These are phyloP conservation scores for Rhodomyrtus tomentosa DNA, from an alignment of 345 rosid species.

Conservation along the genomic window DNA sequence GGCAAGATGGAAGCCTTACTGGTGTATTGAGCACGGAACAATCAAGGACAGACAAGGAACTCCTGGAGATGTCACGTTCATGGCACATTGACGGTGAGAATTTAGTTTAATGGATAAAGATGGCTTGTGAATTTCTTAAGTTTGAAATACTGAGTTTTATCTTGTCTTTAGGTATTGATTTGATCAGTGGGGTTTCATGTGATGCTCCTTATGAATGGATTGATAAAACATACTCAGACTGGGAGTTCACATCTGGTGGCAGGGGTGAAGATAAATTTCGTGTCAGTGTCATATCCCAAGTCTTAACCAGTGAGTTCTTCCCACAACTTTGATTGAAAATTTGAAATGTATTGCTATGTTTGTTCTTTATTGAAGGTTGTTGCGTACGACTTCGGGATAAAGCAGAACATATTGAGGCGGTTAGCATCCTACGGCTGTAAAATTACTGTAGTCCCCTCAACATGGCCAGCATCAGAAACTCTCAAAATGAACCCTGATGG, in stretches of 20 bases:
- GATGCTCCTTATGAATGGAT: conserved; percentile 76
- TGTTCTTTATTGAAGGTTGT: conserved; percentile 38
- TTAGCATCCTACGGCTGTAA: conserved; percentile 80
- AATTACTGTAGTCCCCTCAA: conserved; percentile 82
- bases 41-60: conserved; percentile 66
- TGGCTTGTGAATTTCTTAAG: not conserved
- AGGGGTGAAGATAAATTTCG: conserved; percentile 26
- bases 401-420: conserved; percentile 82
- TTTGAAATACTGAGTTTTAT: not conserved
- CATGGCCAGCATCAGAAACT: conserved; percentile 77
- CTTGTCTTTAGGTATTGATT: conserved; percentile 56
- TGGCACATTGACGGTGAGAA: conserved; percentile 83
- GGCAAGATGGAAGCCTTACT: conserved; percentile 96
- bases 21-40: conserved; percentile 89
- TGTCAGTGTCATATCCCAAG: conserved; percentile 24
- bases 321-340: not conserved
- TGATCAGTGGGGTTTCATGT: conserved; percentile 77
- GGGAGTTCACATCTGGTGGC: conserved; percentile 60
- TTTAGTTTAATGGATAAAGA: not conserved
- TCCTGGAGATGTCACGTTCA: conserved; percentile 64
- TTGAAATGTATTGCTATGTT: not conserved
- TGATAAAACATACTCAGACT: conserved; percentile 52
- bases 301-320: not conserved
- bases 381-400: conserved; percentile 92
- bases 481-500: conserved; percentile 87